A percentile compares a stretch with the other conserved stretches of the same genome.
Evolutionary conservation across 257 asterid genomes (phyloP).

Genomic region (Solanum sejunctum): DNA sequence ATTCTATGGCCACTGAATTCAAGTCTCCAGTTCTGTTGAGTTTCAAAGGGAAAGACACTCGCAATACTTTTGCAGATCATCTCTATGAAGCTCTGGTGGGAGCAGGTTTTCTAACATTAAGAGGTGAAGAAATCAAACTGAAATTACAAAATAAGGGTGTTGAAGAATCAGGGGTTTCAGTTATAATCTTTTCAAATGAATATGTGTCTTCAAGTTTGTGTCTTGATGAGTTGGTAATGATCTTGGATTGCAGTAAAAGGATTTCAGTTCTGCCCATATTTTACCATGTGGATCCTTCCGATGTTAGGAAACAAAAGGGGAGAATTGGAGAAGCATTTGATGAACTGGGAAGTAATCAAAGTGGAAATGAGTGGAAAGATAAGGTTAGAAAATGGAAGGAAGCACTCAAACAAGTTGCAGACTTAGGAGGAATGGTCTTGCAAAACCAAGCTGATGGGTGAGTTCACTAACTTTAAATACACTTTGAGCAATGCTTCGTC

Average conservation of each 20-base stretch:
- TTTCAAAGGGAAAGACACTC: not conserved
- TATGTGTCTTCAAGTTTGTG: constrained; percentile 8
- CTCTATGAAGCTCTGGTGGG: constrained; percentile 1
- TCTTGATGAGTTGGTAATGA: constrained; percentile 6
- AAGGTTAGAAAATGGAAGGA: constrained; percentile 2
- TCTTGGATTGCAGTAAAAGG: constrained; percentile 1
- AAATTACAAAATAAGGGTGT: not conserved
- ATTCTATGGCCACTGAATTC: not conserved
- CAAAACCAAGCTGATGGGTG: constrained; percentile 2
- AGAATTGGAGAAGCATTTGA: not conserved
- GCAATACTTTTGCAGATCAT: not conserved
- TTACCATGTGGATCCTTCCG: constrained; percentile 5
- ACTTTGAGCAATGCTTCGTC: not conserved
- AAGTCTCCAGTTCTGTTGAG: constrained; percentile 1
- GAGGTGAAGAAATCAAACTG: not conserved
- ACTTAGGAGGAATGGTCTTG: constrained; percentile 7
- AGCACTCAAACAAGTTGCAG: constrained; percentile 3
- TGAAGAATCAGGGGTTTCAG: not conserved
- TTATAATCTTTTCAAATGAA: not conserved
- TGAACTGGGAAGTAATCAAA: not conserved
- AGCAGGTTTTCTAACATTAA: not conserved
- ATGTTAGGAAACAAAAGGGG: constrained; percentile 1
- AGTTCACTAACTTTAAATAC: not conserved
- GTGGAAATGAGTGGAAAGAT: not conserved
- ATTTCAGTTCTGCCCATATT: constrained; percentile 2